Base-by-base conservation (phyloP, 192 early-diverging fungal genomes). In the Mortierella alpina region DNA sequence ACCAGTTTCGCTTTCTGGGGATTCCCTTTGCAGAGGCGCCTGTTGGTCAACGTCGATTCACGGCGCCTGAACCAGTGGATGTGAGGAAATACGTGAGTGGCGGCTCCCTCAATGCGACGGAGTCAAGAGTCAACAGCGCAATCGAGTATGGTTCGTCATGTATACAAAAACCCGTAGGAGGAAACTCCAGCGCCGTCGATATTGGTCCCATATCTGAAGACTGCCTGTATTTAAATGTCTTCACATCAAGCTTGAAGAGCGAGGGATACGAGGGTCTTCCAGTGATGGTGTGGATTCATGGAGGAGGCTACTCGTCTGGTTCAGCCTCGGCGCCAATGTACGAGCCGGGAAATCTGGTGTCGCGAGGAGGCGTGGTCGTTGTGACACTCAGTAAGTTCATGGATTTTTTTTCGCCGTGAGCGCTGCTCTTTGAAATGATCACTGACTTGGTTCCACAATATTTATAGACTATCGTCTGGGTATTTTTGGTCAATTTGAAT, bases 211-310 rank as follows among this genome's bases (percentile, higher is more conserved):
- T 31, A 17, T 69, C 66, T 5, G 81, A 83, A 58, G 81, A 83
- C 44, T 77, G 81, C 22, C 53, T 83, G 17, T 76, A 70, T 15
- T 55, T 83, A 48, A 83, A 83, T 18, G 81, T 83, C 6, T 77
- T 58, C 22, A 83, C 81, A 22, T 66, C 71, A 1, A 50, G 46
- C 4, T n/a, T 83, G 31, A 77, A 77, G 52, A 15, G 23, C 0
- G 41, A 61, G 6, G 7, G 31, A 7, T 20, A n/a, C 17, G 59
- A 56, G 14, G 81, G 75, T n/a, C 31, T 73, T 15, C 64, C 73
- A 12, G 71, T 71, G 22, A 83, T 75, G 76, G 68, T 79, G 8
- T 79, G 61, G 18, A 44, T 79, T 44, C 76, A 79, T 50, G 64
- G 63, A 0, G 76, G 76, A 2, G 6, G n/a, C 0, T 79, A 47